Percentiles rank a stretch among this genome's conserved stretches.
These are phyloP conservation scores for Phaeophleospora eucalypticola DNA, from an alignment of 2,329 filamentous ascomycete genomes.

Conservation along the genomic window DNA sequence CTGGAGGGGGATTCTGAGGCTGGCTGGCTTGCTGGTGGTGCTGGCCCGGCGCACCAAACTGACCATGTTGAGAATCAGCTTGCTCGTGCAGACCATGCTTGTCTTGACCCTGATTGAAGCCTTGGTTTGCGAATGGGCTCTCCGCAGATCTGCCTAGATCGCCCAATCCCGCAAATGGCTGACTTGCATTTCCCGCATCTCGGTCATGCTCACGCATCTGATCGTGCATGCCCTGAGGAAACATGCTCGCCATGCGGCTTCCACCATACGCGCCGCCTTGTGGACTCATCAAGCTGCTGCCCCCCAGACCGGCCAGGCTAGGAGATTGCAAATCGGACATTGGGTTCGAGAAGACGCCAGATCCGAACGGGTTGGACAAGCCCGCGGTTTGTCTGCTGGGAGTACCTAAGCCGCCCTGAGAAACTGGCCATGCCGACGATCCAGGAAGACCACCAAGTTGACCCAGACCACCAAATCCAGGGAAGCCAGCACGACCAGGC, in stretches of 20 bases:
- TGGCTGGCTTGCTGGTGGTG: slow-evolving; percentile 17
- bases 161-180: slow-evolving; percentile 28
- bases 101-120: slow-evolving; percentile 20
- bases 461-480: slow-evolving; percentile 53
- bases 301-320: slow-evolving; percentile 61
- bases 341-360: slow-evolving; percentile 63
- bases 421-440: slow-evolving; percentile 58
- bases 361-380: slow-evolving; percentile 50
- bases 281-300: slow-evolving; percentile 62
- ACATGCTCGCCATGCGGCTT: slow-evolving; percentile 62
- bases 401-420: slow-evolving; percentile 68
- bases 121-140: slow-evolving; percentile 47
- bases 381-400: slow-evolving; percentile 58
- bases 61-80: slow-evolving; percentile 15
- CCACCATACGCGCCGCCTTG: slow-evolving; percentile 48
- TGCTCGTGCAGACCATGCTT: slow-evolving; percentile 3
- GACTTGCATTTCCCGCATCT: slow-evolving; percentile 39
- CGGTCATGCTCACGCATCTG: slow-evolving; percentile 73
- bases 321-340: slow-evolving; percentile 76
- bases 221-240: slow-evolving; percentile 84
- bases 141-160: slow-evolving; percentile 47
- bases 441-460: slow-evolving; percentile 49
- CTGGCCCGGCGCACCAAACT: slow-evolving; percentile 17
- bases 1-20: slow-evolving; percentile 31
- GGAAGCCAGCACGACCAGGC: slow-evolving; percentile 62